A percentile compares a stretch with the other conserved stretches of the same genome.
Conservation (phyloP, 116 monocot genomes). For the Phalaenopsis hybrid region DNA sequence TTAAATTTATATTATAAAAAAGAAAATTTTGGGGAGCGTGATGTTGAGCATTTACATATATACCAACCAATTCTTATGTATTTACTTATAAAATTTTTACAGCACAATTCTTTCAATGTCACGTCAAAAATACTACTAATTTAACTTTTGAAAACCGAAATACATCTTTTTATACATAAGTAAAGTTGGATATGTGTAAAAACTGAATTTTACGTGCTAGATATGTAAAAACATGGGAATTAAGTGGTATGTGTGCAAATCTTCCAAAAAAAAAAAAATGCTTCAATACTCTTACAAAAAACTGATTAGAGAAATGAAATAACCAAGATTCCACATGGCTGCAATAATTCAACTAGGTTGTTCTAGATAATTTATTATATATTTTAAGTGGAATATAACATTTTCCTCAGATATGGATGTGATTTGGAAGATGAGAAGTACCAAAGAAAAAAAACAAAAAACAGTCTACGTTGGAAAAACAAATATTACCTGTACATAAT, state of each 20-base stretch:
- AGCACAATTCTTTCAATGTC: too few relatives aligned
- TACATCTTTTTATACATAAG: too few relatives aligned
- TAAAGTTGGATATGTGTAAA: too few relatives aligned
- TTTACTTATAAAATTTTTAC: too few relatives aligned
- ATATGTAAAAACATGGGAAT: too few relatives aligned
- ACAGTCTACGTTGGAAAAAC: background rate
- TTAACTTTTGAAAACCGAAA: too few relatives aligned
- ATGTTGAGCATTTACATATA: background rate
- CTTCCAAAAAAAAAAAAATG: background rate
- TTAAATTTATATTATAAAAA: background rate
- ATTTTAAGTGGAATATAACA: background rate
- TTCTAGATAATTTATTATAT: background rate
- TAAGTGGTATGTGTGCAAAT: too few relatives aligned
- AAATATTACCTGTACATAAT: slow-evolving; percentile 52
- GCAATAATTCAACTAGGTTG: background rate
- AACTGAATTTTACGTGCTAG: too few relatives aligned
- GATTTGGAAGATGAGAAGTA: background rate
- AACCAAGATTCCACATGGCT: background rate
- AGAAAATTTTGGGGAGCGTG: background rate
- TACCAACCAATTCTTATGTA: too few relatives aligned
- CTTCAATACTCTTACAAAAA: background rate
- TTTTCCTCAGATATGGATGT: background rate
- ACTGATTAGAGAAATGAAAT: background rate
- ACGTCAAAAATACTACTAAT: too few relatives aligned
- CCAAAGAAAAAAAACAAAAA: background rate